These are phyloP conservation scores for Hsuehochloa calcarea DNA, from an alignment of 176 grass and related monocot genomes.

Conservation along the genomic window DNA sequence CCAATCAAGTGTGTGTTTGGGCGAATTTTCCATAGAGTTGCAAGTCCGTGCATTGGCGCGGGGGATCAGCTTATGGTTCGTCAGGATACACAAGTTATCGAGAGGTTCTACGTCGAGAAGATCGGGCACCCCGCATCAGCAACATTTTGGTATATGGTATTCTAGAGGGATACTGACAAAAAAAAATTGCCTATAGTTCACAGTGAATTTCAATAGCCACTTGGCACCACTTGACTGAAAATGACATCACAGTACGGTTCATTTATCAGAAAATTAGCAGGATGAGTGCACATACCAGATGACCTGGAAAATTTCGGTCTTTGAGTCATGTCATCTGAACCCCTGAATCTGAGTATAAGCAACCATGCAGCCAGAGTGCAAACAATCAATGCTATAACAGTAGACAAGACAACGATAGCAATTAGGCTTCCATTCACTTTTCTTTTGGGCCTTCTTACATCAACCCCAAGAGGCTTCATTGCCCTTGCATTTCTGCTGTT, in stretches of 20 bases:
- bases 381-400: slow-evolving; percentile 65
- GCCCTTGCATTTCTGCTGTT: slow-evolving; percentile 67
- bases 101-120: no score
- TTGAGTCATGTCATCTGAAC: slow-evolving; percentile 39
- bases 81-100: no score
- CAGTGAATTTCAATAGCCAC: not conserved
- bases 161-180: not conserved
- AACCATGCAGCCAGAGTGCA: slow-evolving; percentile 65
- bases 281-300: slow-evolving; percentile 60
- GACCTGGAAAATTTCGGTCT: slow-evolving; percentile 61
- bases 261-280: not conserved
- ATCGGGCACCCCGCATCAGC: no score
- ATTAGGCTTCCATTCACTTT: slow-evolving; percentile 66
- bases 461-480: slow-evolving; percentile 87
- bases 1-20: no score
- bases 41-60: no score
- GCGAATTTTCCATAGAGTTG: no score
- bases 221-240: slow-evolving; percentile 14
- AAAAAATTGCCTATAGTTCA: slow-evolving; percentile 4
- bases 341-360: slow-evolving; percentile 55
- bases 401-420: slow-evolving; percentile 72
- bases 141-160: not conserved
- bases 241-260: not conserved
- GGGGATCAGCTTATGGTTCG: no score
- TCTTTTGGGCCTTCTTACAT: slow-evolving; percentile 51